Percentiles rank a stretch among this genome's conserved stretches.
Evolutionary conservation across 164 flowering plant species (phyloP).

Genomic region (Sextonia rubra): DNA sequence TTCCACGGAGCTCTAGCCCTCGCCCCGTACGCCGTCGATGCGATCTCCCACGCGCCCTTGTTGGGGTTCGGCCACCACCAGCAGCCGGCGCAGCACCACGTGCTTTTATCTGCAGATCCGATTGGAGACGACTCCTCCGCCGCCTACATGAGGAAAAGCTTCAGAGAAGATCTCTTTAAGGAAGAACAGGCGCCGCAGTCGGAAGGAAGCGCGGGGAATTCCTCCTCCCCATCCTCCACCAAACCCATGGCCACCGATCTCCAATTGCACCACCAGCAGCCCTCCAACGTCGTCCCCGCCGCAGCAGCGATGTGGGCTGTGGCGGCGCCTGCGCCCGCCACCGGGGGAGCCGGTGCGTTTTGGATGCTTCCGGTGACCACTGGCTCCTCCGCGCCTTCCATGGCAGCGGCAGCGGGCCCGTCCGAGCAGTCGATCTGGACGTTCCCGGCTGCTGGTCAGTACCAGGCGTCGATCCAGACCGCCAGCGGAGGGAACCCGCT

Average conservation of each 20-base stretch:
- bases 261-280: conserved; percentile 5
- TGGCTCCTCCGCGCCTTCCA: conserved; percentile 18
- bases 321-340: conserved; percentile 41
- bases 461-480: conserved; percentile 14
- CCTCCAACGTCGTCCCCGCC: conserved; percentile 38
- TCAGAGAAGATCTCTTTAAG: conserved; percentile 68
- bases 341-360: conserved; percentile 43
- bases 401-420: conserved; percentile 19
- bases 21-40: conserved; percentile 21
- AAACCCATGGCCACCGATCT: conserved; percentile 12
- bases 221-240: conserved; percentile 23
- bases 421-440: conserved; percentile 60
- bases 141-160: conserved; percentile 54
- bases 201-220: background rate
- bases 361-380: conserved; percentile 68
- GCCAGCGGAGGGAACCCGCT: conserved; percentile 22
- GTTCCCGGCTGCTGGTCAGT: conserved; percentile 34
- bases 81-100: conserved; percentile 23
- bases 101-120: conserved; percentile 36
- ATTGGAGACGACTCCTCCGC: conserved; percentile 33
- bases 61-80: conserved; percentile 46
- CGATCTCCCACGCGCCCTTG: conserved; percentile 32
- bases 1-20: conserved; percentile 49
- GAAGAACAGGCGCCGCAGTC: conserved; percentile 38
- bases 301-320: conserved; percentile 71